These are phyloP conservation scores for Bryoerythrophyllum caledonicum DNA, from an alignment of 225 moss, liverwort and hornwort species.

Conservation along the genomic window DNA sequence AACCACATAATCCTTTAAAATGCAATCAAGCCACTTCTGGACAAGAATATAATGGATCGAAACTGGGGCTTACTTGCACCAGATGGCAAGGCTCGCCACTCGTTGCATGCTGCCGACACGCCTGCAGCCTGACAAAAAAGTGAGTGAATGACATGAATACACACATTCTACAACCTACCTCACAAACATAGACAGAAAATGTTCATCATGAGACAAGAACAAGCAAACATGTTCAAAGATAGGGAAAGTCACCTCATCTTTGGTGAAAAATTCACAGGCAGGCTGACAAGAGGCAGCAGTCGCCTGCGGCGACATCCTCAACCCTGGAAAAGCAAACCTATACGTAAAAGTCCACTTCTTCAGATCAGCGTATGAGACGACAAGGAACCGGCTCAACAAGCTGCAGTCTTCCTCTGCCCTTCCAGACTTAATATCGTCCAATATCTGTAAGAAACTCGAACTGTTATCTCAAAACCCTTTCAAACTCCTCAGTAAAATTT, in stretches of 20 bases:
- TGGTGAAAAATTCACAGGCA: constrained; percentile 63
- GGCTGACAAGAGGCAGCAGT: constrained; percentile 62
- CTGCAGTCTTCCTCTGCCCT: constrained; percentile 92
- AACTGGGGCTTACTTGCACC: constrained; percentile 68
- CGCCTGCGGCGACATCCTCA: constrained; percentile 86
- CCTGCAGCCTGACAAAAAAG: constrained; percentile 74
- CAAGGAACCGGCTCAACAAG: constrained; percentile 81
- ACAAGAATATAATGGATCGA: constrained; percentile 6
- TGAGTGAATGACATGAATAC: constrained; percentile 35
- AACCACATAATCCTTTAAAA: constrained; percentile 4
- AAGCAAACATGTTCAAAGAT: constrained; percentile 8
- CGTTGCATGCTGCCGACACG: constrained; percentile 81
- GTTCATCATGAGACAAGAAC: background rate
- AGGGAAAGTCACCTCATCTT: constrained; percentile 60
- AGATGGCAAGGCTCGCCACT: constrained; percentile 80
- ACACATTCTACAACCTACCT: constrained; percentile 5
- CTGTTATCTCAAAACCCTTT: background rate
- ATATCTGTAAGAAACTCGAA: constrained; percentile 62
- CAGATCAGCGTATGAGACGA: constrained; percentile 95
- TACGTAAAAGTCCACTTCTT: constrained; percentile 98
- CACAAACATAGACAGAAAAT: constrained; percentile 4
- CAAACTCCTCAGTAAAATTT: background rate
- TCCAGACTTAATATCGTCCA: constrained; percentile 93
- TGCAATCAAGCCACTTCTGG: constrained; percentile 18
- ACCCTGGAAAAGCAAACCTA: constrained; percentile 93